These are phyloP conservation scores for Striga hermonthica DNA, from an alignment of 305 asterid genomes.

Conservation along the genomic window DNA sequence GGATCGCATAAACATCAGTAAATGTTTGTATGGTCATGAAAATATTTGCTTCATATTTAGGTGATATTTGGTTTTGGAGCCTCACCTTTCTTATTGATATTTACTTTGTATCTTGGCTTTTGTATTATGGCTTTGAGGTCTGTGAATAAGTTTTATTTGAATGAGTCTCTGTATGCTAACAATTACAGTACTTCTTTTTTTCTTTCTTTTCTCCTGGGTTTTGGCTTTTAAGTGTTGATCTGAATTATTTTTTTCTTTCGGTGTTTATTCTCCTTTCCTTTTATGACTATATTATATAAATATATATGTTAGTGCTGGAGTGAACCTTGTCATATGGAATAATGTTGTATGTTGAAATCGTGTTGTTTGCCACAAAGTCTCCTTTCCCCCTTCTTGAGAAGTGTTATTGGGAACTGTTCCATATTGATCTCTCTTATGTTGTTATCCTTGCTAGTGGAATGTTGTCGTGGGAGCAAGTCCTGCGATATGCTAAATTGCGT, in stretches of 20 bases:
- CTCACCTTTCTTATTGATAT: neutral
- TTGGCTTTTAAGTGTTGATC: slow-evolving; percentile 13
- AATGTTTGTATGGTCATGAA: slow-evolving; percentile 7
- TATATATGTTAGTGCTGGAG: too few species aligned
- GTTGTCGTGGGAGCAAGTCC: slow-evolving; percentile 89
- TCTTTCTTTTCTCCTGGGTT: slow-evolving; percentile 5
- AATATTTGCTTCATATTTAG: slow-evolving; percentile 6
- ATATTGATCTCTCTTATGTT: slow-evolving; percentile 29
- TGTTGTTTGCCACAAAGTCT: slow-evolving; percentile 6
- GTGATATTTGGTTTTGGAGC: slow-evolving; percentile 16
- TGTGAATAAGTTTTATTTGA: slow-evolving; percentile 10
- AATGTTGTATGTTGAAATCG: slow-evolving; percentile 9
- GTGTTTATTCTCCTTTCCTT: neutral
- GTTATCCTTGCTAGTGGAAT: slow-evolving; percentile 64
- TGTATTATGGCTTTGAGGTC: slow-evolving; percentile 14
- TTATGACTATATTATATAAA: neutral
- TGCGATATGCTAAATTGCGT: slow-evolving; percentile 66
- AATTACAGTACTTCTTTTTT: neutral
- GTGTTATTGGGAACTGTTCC: slow-evolving; percentile 6
- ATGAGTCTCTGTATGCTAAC: slow-evolving; percentile 12
- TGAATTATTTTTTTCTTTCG: neutral
- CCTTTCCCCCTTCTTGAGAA: slow-evolving; percentile 7
- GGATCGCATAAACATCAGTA: slow-evolving; percentile 3
- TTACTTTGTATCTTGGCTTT: slow-evolving; percentile 15
- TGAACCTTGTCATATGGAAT: neutral